Percentiles rank a stretch among this genome's conserved stretches.
Conservation (phyloP, 352 stramenopile species). For the Phytophthora brassicae region DNA sequence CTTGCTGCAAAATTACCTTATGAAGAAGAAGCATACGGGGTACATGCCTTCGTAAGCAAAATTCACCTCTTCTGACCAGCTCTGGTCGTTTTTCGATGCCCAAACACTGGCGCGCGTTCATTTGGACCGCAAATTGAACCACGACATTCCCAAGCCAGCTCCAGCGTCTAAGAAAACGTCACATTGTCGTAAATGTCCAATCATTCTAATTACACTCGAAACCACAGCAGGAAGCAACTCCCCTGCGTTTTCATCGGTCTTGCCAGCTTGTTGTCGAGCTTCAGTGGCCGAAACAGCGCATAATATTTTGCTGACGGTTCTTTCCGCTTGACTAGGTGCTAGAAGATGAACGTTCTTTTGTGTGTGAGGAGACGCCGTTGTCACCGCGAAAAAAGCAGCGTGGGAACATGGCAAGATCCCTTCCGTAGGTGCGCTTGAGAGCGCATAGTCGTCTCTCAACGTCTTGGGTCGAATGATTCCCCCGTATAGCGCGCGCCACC, state of each 20-base stretch:
- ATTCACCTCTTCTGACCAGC: background rate
- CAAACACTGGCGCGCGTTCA: constrained; percentile 2
- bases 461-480: background rate
- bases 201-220: constrained; percentile 5
- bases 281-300: constrained; percentile 4
- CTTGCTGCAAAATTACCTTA: constrained; percentile 5
- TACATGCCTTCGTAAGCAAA: constrained; percentile 1
- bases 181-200: background rate
- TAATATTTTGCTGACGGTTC: constrained; percentile 4
- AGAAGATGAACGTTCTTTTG: background rate
- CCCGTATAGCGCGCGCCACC: background rate
- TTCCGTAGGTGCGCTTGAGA: constrained; percentile 1
- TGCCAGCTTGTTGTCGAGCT: background rate
- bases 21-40: background rate
- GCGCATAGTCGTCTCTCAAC: background rate
- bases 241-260: constrained; percentile 8
- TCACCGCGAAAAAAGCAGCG: background rate
- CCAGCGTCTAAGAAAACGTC: constrained; percentile 10
- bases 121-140: constrained; percentile 4
- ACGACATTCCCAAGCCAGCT: constrained; percentile 1
- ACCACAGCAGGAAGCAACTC: background rate
- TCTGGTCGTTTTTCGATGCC: constrained; percentile 7
- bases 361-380: background rate
- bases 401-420: background rate
- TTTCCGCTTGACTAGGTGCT: background rate